Evolutionary conservation across 2,329 filamentous ascomycete genomes (phyloP).

Genomic region (Alternaria triticimaculans): DNA sequence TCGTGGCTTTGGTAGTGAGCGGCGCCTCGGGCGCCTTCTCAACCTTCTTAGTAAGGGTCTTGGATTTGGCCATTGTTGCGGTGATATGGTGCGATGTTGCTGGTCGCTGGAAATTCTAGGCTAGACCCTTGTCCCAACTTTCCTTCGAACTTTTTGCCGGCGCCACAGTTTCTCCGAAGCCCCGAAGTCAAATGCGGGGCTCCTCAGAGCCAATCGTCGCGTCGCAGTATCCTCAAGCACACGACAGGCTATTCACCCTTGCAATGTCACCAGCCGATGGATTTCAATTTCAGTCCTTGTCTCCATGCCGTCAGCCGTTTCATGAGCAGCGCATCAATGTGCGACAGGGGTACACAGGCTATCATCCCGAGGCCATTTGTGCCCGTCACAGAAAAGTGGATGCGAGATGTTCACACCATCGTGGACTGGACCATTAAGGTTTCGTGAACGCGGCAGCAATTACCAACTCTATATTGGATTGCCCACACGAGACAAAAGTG

Average conservation of each 20-base stretch:
- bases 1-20: conserved; percentile 45
- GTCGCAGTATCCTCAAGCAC: conserved; percentile 25
- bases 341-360: background rate
- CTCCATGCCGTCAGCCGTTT: conserved; percentile 14
- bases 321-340: conserved; percentile 10
- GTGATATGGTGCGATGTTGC: conserved; percentile 13
- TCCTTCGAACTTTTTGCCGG: conserved; percentile 26
- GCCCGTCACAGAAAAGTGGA: background rate
- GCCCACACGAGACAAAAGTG: background rate
- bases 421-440: background rate
- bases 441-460: background rate
- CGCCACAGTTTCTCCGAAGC: conserved; percentile 7
- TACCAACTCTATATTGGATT: background rate
- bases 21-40: conserved; percentile 40
- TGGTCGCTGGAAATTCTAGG: conserved; percentile 24
- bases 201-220: conserved; percentile 36
- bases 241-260: conserved; percentile 26
- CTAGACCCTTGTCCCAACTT: conserved; percentile 20
- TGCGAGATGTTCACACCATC: background rate
- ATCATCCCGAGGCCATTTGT: background rate
- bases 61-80: conserved; percentile 43
- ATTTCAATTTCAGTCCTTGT: conserved; percentile 9
- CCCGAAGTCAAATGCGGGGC: conserved; percentile 23
- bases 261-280: conserved; percentile 22
- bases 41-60: conserved; percentile 30